Base-by-base conservation (phyloP, 352 stramenopile genomes). In the Globisporangium alternatum region DNA sequence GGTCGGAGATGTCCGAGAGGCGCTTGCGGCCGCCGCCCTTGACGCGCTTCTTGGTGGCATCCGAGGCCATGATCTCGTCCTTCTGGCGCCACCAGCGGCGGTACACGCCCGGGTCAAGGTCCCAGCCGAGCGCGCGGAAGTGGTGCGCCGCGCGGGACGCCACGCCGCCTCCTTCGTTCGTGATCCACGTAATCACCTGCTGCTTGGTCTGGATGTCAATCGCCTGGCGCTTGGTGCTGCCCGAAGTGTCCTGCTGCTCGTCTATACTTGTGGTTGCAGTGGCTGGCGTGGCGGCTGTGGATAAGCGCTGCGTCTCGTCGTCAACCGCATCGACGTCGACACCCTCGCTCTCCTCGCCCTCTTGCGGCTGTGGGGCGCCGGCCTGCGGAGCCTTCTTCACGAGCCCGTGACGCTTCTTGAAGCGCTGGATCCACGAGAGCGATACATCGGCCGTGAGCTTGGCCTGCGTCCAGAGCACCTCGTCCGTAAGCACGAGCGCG, bases 141-240 rank as follows among this genome's bases (percentile, higher is more conserved):
- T 65, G 59, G 15, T 37, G n/a, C 10, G 59, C 59, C 2, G 59
- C 59, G 13, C 59, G 59, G 10, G 59, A 65, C 37, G 59, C 33
- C 59, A 65, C 59, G 37, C 59, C 47, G 25, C 59, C 59, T 5
- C 59, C 59, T 6, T 65, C 59, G 33, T 37, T 65, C 21, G 33
- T 28, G 19, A 65, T 65, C 59, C 59, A 65, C 31, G 21, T 15
- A 35, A 65, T 65, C 13, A 52, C 59, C 33, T 60, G 37, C 33
- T 59, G 59, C 35, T 65, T 65, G 17, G 44, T 64, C 30, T 64
- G 30, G 44, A 64, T 64, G 33, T 64, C 57, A n/a, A 64, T 47
- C 30, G 57, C 30, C n/a, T 64, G 57, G 57, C 57, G 57, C 57
- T 56, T 64, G 5, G 22, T 12, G 1, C 55, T 15, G 3, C 55